Base-by-base conservation (phyloP, 2,329 filamentous ascomycete species). In the Metarhizium guizhouense region DNA sequence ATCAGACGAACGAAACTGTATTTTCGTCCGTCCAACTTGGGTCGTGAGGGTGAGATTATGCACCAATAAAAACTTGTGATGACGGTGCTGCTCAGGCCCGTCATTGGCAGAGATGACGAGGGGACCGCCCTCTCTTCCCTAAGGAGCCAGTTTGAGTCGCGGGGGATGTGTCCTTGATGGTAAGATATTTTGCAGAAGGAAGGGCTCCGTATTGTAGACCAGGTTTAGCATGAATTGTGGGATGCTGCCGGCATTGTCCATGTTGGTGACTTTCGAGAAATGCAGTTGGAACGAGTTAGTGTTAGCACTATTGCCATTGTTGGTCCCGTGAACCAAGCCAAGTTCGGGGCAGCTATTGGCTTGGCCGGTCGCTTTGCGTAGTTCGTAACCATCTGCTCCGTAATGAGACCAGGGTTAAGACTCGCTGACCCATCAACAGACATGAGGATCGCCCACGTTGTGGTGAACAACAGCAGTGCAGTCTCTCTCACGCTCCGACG, bases 1-100 rank as follows among this genome's bases (percentile, higher is more conserved):
- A 61, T 61, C 58, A 61, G 54, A 59, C 53, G 51, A 47, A 56
- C 51, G 43, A 50, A 47, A 45, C 42, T 13, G 43, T 47, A 7
- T 34, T 34, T 34, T 34, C 32, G 32, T 11, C 6, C 7, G 32
- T 34, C 32, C 32, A 34, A 8, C 32, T 34, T 34, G 32, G 32
- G 7, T 7, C 7, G 10, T 11, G 32, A 34, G 32, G 32, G 43
- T 20, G 38, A 36, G 25, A 50, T 34, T 32, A 45, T 47, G 53
- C 47, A 47, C 38, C 48, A 51, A 47, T 38, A 38, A 49, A 38
- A 49, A n/a, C 36, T 11, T 30, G n/a, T 29, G 45, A n/a, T 30
- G 45, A 30, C 45, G n/a, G 25, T 4, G 13, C 25, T 14, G 45
- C 4, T 13, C 45, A 30, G 10, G 45, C 25, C 45, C 45, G 7